A percentile compares a stretch with the other conserved stretches of the same genome.
Evolutionary conservation across 805 yeast species (phyloP).

Genomic region (Saccharomycopsis babjevae): DNA sequence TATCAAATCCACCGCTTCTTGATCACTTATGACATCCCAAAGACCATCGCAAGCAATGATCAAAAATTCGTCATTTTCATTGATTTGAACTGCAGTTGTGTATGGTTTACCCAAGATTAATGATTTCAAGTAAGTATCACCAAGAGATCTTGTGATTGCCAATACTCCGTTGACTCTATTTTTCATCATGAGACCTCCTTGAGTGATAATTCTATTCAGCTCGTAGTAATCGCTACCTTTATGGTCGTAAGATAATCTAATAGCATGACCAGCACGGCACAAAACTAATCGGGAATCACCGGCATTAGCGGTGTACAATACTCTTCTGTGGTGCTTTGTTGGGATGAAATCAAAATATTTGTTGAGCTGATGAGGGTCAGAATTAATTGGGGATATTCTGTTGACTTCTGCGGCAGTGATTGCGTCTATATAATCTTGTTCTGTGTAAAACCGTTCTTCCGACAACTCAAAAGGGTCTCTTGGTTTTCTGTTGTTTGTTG

Average conservation of each 20-base stretch:
- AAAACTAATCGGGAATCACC: constrained; percentile 87
- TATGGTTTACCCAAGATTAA: constrained; percentile 85
- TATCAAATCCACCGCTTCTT: constrained; percentile 68
- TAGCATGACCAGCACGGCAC: constrained; percentile 62
- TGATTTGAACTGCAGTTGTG: constrained; percentile 77
- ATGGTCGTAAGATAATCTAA: constrained; percentile 83
- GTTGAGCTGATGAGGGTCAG: constrained; percentile 22
- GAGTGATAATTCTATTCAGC: constrained; percentile 57
- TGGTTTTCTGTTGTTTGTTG: constrained; percentile 12
- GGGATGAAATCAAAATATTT: constrained; percentile 42
- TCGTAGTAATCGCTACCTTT: constrained; percentile 80
- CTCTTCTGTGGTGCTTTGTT: constrained; percentile 43
- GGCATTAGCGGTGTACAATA: constrained; percentile 88
- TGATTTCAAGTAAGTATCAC: constrained; percentile 87
- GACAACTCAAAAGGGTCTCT: constrained; percentile 9
- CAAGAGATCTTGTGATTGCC: constrained; percentile 88
- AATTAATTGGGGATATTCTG: constrained; percentile 12
- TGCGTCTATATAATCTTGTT: not conserved
- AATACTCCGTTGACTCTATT: constrained; percentile 91
- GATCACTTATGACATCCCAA: constrained; percentile 91
- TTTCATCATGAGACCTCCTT: constrained; percentile 83
- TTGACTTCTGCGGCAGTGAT: constrained; percentile 1
- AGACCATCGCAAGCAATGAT: constrained; percentile 94
- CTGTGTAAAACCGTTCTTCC: constrained; percentile 1
- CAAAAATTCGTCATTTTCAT: constrained; percentile 58